phyloP scores from a whole-genome alignment of 805 yeast genomes.

The Teunomyces funiuensis region DNA sequence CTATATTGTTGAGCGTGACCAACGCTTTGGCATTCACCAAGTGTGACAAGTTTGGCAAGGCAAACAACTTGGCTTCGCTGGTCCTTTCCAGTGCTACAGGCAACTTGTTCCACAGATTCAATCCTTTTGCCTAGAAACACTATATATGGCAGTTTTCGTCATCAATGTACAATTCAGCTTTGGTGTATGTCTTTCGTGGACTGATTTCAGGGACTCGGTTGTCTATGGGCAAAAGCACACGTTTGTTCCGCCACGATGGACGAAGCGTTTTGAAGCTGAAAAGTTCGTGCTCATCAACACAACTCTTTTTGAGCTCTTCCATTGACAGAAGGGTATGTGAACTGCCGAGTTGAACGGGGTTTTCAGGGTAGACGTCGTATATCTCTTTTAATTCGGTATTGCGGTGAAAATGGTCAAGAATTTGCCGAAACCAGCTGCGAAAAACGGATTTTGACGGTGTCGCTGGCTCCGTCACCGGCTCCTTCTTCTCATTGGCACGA shows the following conservation, averaged over 20 bases:
- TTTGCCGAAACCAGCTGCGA: not conserved
- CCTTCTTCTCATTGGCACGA: no score
- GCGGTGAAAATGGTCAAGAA: not conserved
- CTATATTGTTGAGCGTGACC: conserved; percentile 69
- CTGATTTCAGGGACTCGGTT: not conserved
- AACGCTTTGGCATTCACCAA: conserved; percentile 88
- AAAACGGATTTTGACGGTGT: not conserved
- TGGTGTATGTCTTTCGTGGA: not conserved
- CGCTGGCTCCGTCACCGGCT: no score
- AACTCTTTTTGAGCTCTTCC: not conserved
- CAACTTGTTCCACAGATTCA: conserved; percentile 45
- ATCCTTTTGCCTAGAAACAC: conserved; percentile 28
- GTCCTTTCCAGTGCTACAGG: conserved; percentile 55
- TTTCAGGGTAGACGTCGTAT: not conserved
- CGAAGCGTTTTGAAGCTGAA: not conserved
- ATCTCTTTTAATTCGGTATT: not conserved
- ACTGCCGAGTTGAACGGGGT: not conserved
- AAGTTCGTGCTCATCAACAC: not conserved
- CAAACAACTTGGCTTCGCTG: conserved; percentile 62
- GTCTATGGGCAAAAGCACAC: not conserved
- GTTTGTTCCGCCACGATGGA: not conserved
- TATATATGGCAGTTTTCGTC: not conserved
- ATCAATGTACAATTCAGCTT: not conserved
- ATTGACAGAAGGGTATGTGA: not conserved
- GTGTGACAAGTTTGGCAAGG: conserved; percentile 90